These are phyloP conservation scores for Cichorium intybus DNA, from an alignment of 140 eudicot species.

Conservation along the genomic window DNA sequence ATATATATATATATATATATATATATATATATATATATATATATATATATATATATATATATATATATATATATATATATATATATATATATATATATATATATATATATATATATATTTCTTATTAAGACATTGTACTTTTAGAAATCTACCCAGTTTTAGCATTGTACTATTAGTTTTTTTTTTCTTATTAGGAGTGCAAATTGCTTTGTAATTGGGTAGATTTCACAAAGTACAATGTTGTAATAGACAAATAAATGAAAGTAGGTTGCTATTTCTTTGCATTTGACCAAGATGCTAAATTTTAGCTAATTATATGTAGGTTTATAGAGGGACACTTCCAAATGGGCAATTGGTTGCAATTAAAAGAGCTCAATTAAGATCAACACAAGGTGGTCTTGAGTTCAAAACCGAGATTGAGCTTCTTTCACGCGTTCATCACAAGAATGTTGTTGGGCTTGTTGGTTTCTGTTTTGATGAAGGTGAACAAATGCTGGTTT, in stretches of 20 bases:
- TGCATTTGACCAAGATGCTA: not conserved
- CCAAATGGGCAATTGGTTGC: constrained; percentile 66
- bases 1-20: too few species aligned
- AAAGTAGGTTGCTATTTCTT: not conserved
- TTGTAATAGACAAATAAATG: not conserved
- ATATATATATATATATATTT: too few species aligned
- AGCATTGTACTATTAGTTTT: too few species aligned
- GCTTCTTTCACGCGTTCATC: constrained; percentile 90
- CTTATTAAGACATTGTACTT: too few species aligned
- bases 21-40: too few species aligned
- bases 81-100: too few species aligned
- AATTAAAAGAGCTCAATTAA: constrained; percentile 66
- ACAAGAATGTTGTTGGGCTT: constrained; percentile 71
- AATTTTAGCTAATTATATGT: not conserved
- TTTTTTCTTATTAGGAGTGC: not conserved
- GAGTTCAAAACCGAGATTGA: constrained; percentile 82
- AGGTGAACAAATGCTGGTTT: constrained; percentile 67
- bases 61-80: too few species aligned
- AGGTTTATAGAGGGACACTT: constrained; percentile 86
- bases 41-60: too few species aligned
- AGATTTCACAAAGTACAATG: not conserved
- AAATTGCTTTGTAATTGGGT: not conserved
- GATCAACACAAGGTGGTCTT: constrained; percentile 57
- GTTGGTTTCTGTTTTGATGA: constrained; percentile 72
- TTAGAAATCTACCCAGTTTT: too few species aligned